A percentile compares a stretch with the other conserved stretches of the same genome.
Evolutionary conservation across 176 grass and related monocot species (phyloP).

Genomic region (Carex parvula): DNA sequence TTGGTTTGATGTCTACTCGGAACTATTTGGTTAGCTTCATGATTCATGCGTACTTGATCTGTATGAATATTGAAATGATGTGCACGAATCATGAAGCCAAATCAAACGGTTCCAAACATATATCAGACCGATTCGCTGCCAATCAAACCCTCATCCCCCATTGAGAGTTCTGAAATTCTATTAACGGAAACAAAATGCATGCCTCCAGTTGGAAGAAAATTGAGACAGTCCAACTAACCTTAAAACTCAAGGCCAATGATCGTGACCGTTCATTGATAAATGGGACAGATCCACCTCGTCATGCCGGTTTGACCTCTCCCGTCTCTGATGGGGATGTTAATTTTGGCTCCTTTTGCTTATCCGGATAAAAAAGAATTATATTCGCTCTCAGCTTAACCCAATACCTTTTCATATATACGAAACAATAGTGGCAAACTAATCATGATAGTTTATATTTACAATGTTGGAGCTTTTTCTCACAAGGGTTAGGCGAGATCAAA

Average conservation of each 20-base stretch:
- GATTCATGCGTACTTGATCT: too few species aligned
- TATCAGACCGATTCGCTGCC: too few species aligned
- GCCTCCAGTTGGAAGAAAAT: background rate
- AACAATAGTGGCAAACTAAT: background rate
- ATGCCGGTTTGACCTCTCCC: constrained; percentile 32
- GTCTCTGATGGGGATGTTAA: constrained; percentile 28
- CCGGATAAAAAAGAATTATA: background rate
- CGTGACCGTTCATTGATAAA: constrained; percentile 25
- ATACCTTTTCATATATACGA: background rate
- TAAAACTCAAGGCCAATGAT: constrained; percentile 15
- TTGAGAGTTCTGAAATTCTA: background rate
- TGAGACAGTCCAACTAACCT: background rate
- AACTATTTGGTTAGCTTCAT: too few species aligned
- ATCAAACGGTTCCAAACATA: too few species aligned
- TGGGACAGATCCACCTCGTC: constrained; percentile 24
- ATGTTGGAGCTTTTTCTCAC: background rate
- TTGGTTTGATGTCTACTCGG: too few species aligned
- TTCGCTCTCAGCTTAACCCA: background rate
- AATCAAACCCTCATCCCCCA: too few species aligned
- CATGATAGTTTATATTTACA: background rate
- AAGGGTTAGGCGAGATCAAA: background rate
- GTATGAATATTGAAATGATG: too few species aligned
- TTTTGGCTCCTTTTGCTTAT: constrained; percentile 23
- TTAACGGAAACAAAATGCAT: background rate
- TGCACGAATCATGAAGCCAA: too few species aligned